These are phyloP conservation scores for Aspergillus baeticus DNA, from an alignment of 495 filamentous ascomycete species.

Conservation along the genomic window DNA sequence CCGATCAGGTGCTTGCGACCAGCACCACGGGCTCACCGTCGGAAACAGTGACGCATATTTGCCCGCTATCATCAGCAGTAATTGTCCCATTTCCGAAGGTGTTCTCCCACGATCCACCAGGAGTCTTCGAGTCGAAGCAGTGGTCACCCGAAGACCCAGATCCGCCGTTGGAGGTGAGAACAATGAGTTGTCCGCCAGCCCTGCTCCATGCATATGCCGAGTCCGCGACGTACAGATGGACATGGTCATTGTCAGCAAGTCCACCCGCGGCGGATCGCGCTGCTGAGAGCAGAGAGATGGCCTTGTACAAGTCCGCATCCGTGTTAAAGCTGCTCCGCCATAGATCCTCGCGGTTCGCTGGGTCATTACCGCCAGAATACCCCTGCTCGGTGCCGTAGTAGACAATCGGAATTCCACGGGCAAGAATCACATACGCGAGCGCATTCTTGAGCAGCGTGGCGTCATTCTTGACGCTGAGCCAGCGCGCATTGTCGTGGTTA, in stretches of 20 bases:
- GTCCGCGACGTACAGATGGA: background rate
- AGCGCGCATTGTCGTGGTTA: constrained; percentile 75
- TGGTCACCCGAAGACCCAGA: background rate
- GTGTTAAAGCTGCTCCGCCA: constrained; percentile 68
- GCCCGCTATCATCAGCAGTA: background rate
- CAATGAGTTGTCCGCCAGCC: background rate
- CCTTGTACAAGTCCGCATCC: constrained; percentile 12
- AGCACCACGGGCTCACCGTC: background rate
- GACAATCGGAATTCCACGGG: constrained; percentile 64
- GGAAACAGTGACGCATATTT: background rate
- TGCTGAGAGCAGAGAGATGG: background rate
- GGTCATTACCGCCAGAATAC: constrained; percentile 61
- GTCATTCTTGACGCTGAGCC: constrained; percentile 54
- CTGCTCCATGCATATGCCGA: background rate
- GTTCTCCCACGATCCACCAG: background rate
- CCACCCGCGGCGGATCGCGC: background rate
- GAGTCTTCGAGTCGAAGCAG: background rate
- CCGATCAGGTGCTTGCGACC: no score
- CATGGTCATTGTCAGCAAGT: background rate
- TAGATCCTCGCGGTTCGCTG: constrained; percentile 70
- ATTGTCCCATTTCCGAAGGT: background rate
- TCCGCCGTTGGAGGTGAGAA: background rate
- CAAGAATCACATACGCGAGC: constrained; percentile 68
- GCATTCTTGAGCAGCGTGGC: constrained; percentile 61
- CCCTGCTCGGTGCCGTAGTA: constrained; percentile 76